Conservation (phyloP, 2,329 filamentous ascomycete genomes). For the Botrytis paeoniae region DNA sequence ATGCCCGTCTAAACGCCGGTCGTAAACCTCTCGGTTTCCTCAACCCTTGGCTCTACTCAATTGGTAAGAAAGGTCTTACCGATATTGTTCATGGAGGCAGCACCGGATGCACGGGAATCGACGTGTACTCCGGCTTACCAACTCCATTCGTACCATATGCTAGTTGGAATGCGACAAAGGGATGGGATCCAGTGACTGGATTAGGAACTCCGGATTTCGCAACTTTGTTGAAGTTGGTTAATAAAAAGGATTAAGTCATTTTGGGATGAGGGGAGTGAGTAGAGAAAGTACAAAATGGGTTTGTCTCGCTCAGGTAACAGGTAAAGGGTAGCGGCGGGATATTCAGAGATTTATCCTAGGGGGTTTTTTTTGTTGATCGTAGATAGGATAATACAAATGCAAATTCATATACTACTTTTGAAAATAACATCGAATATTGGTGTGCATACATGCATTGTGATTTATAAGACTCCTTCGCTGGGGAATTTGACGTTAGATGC, state of each 20-base stretch:
- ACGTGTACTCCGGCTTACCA: slow-evolving; percentile 25
- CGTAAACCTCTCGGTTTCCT: slow-evolving; percentile 51
- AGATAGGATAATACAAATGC: neutral
- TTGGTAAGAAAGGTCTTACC: slow-evolving; percentile 47
- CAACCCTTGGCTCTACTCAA: slow-evolving; percentile 58
- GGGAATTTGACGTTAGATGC: rapidly evolving
- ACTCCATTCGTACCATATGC: slow-evolving; percentile 37
- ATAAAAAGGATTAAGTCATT: neutral
- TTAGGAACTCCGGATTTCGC: slow-evolving; percentile 47
- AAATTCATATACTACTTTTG: neutral
- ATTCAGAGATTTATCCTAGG: too few relatives aligned
- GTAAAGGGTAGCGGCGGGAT: too few relatives aligned
- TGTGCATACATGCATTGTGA: neutral
- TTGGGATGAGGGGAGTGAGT: neutral
- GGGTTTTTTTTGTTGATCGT: neutral
- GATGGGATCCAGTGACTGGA: slow-evolving; percentile 49
- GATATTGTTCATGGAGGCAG: slow-evolving; percentile 45
- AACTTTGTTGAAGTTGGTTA: slow-evolving; percentile 36
- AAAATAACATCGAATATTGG: neutral
- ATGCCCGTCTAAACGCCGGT: slow-evolving; percentile 51
- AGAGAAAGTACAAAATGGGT: neutral
- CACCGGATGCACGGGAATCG: slow-evolving; percentile 37
- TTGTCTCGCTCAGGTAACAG: neutral
- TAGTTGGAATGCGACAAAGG: slow-evolving; percentile 42
- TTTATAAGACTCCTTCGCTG: neutral